A percentile compares a stretch with the other conserved stretches of the same genome.
phyloP scores from a whole-genome alignment of 495 filamentous ascomycete species.

The Neurospora sp. region DNA sequence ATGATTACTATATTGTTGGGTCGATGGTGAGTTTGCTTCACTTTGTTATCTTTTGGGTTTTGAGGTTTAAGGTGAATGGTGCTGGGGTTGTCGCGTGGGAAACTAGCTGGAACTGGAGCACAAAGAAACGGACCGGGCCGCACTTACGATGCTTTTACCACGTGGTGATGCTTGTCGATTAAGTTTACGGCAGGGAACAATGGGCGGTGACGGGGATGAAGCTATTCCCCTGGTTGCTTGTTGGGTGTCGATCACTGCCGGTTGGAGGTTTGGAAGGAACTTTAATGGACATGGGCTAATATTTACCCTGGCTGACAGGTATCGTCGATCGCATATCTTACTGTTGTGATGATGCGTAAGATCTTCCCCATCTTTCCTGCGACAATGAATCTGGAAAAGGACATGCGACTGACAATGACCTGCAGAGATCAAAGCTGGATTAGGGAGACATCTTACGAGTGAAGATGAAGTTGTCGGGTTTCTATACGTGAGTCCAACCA shows the following conservation, averaged over 20 bases:
- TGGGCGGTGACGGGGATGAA: not conserved
- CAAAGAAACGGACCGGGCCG: not conserved
- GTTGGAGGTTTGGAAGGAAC: not conserved
- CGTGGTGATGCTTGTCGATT: not conserved
- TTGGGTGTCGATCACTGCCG: slow-evolving; percentile 5
- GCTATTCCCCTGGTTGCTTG: not conserved
- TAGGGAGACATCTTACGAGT: slow-evolving; percentile 6
- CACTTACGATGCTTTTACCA: not conserved
- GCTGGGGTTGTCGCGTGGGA: not conserved
- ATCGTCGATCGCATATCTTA: slow-evolving; percentile 8
- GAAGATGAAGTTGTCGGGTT: slow-evolving; percentile 29
- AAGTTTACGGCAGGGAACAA: not conserved
- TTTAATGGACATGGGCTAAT: not conserved
- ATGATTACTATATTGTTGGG: slow-evolving; percentile 10
- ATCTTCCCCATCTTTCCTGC: not conserved
- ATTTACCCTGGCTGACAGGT: not conserved
- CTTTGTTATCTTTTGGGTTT: accelerated
- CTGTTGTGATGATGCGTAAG: slow-evolving; percentile 11
- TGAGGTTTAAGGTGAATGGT: not conserved
- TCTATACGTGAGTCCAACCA: not conserved
- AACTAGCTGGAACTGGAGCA: not conserved
- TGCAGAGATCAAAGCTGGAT: slow-evolving; percentile 11
- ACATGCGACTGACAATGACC: not conserved
- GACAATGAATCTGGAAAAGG: not conserved
- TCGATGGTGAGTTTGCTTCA: slow-evolving; percentile 6